Percentiles rank a stretch among this genome's conserved stretches.
phyloP scores from a whole-genome alignment of 345 rosid genomes.

The Cardiospermum halicacabum region DNA sequence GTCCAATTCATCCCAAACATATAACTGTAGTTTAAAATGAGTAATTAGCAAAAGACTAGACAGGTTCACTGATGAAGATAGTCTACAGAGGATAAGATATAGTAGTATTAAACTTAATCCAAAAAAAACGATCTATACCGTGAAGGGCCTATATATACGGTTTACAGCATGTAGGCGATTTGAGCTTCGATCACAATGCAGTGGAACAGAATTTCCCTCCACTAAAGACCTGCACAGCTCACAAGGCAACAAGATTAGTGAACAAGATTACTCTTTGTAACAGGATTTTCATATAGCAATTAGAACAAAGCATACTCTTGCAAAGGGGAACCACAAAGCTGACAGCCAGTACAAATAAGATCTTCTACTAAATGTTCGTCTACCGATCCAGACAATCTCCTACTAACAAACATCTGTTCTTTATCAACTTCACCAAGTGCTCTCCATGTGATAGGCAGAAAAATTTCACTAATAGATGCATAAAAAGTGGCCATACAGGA shows the following conservation, averaged over 20 bases:
- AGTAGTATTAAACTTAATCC: neutral
- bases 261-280: too few relatives aligned
- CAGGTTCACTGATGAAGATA: neutral
- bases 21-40: slow-evolving; percentile 33
- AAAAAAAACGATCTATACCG: slow-evolving; percentile 29
- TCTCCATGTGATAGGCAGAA: slow-evolving; percentile 41
- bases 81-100: neutral
- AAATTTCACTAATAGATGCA: slow-evolving; percentile 47
- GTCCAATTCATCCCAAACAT: slow-evolving; percentile 52
- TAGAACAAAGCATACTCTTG: slow-evolving; percentile 1
- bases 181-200: slow-evolving; percentile 39
- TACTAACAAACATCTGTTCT: slow-evolving; percentile 50
- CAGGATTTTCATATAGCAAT: neutral
- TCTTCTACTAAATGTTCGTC: slow-evolving; percentile 33
- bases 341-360: slow-evolving; percentile 48
- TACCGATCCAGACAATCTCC: slow-evolving; percentile 26
- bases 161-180: slow-evolving; percentile 39
- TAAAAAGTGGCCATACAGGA: slow-evolving; percentile 29
- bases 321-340: slow-evolving; percentile 46
- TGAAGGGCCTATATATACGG: slow-evolving; percentile 49
- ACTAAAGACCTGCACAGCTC: slow-evolving; percentile 16
- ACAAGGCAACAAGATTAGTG: slow-evolving; percentile 7
- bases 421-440: slow-evolving; percentile 29
- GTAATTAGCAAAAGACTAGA: neutral
- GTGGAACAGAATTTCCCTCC: slow-evolving; percentile 25